Evolutionary conservation across 176 grass and related monocot genomes (phyloP).

Genomic region (Oryza brachyantha): DNA sequence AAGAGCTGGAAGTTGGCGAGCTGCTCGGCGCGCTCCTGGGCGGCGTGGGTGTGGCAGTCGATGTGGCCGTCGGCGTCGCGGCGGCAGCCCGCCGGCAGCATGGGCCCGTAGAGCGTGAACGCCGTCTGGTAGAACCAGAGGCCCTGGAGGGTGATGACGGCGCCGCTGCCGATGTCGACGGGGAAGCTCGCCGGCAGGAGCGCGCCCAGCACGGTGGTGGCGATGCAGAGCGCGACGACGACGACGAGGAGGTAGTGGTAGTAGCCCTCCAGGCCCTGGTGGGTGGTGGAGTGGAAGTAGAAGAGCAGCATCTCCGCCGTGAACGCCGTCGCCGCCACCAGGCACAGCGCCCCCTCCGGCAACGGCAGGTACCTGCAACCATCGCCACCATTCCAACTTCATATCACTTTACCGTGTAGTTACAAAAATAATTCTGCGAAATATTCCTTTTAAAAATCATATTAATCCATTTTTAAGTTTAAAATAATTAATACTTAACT

Average conservation of each 20-base stretch:
- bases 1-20: conserved; percentile 74
- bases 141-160: conserved; percentile 74
- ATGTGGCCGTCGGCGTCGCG: conserved; percentile 37
- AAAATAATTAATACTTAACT: no score
- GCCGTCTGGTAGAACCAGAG: conserved; percentile 99
- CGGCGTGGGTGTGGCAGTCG: conserved; percentile 44
- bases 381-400: background rate
- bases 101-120: conserved; percentile 72
- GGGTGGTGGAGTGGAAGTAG: conserved; percentile 89
- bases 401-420: background rate
- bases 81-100: conserved; percentile 66
- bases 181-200: conserved; percentile 68
- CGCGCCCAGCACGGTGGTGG: conserved; percentile 48
- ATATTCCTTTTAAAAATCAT: no score
- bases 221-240: conserved; percentile 61
- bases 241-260: conserved; percentile 88
- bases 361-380: conserved; percentile 53
- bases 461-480: no score
- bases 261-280: conserved; percentile 82
- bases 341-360: conserved; percentile 57
- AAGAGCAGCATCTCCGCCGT: conserved; percentile 72
- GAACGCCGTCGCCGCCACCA: conserved; percentile 63
- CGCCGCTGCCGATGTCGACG: conserved; percentile 44
- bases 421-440: no score
- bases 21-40: conserved; percentile 61